Evolutionary conservation across 2,329 filamentous ascomycete species (phyloP).

Genomic region (Penicillium sp.): DNA sequence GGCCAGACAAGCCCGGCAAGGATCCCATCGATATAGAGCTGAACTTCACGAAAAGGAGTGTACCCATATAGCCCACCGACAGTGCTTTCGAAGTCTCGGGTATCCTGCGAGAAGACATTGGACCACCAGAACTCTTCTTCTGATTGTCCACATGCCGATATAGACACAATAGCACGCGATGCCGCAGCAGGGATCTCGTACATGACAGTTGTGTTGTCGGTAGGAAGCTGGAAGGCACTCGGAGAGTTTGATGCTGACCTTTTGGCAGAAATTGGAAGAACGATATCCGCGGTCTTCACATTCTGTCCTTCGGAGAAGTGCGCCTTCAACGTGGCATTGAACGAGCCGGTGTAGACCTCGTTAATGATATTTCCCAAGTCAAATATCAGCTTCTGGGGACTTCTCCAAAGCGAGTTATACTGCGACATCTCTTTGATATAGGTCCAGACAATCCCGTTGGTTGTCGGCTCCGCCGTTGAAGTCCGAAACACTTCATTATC

Average conservation of each 20-base stretch:
- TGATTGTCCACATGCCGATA: conserved; percentile 74
- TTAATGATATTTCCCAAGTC: conserved; percentile 73
- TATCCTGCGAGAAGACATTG: conserved; percentile 66
- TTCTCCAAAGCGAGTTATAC: conserved; percentile 66
- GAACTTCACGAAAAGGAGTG: conserved; percentile 74
- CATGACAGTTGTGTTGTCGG: conserved; percentile 57
- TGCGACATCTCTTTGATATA: conserved; percentile 77
- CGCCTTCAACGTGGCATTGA: conserved; percentile 71
- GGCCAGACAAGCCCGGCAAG: conserved; percentile 77
- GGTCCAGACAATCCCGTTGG: conserved; percentile 68
- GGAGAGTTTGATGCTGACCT: conserved; percentile 44
- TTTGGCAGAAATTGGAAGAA: conserved; percentile 57
- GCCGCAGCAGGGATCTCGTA: conserved; percentile 65
- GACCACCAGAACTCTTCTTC: conserved; percentile 84
- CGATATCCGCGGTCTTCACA: conserved; percentile 55
- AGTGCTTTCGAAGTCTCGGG: conserved; percentile 55
- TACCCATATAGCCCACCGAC: conserved; percentile 62
- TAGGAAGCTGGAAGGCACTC: conserved; percentile 67
- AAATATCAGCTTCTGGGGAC: conserved; percentile 72
- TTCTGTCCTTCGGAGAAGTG: conserved; percentile 60
- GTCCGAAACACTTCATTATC: conserved; percentile 81
- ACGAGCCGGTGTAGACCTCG: conserved; percentile 67
- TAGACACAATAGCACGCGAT: conserved; percentile 67
- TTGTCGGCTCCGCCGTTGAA: conserved; percentile 74
- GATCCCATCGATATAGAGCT: conserved; percentile 68